Evolutionary conservation across 768 basidiomycete genomes (phyloP), one percentile per base, ranked within the genome.

Genomic region (Rhizopogon vinicolor): DNA sequence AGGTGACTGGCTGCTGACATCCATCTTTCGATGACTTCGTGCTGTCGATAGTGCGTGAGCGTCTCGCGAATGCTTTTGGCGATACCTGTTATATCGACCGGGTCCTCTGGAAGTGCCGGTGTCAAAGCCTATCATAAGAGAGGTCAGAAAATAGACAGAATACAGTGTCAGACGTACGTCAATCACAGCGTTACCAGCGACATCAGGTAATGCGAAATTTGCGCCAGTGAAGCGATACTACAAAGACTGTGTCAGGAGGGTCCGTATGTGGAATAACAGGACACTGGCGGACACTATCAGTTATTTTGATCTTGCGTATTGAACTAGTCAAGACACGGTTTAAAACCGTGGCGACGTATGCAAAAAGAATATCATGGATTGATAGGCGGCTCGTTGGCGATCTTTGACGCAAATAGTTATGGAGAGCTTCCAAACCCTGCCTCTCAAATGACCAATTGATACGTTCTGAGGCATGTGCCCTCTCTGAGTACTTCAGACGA

Each of bases 331-430:
- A 44, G 41, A 59, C 48, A 9, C 55, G 46, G 22, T 68, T 68
- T 7, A 71, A 52, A n/a, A 60, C 46, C 1, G 58, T 44, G 13
- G 64, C 61, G 16, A 71, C 29, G 52, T 64, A 68, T 16, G 70
- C 67, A 2, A 60, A 64, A 41, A 72, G 57, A 54, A 66, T 65
- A 52, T 72, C 68, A 22, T 72, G 72, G 6, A 54, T 55, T 9
- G 68, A 64, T 14, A 66, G 44, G 31, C 35, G 49, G 9, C 0
- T 25, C 10, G 33, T 28, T 43, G 46, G n/a, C 31, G 29, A 46
- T 46, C 29, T n/a, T 28, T n/a, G 2, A 19, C 29, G 29, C 57
- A 53, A 33, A 66, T 52, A 29, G 10, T 31, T 29, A 52, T 59
- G 58, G 51, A 68, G 61, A 10, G 42, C 44, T 5, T 46, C 39